These are phyloP conservation scores for Aureobasidium pullulans DNA, from an alignment of 2,329 filamentous ascomycete genomes.

Conservation along the genomic window DNA sequence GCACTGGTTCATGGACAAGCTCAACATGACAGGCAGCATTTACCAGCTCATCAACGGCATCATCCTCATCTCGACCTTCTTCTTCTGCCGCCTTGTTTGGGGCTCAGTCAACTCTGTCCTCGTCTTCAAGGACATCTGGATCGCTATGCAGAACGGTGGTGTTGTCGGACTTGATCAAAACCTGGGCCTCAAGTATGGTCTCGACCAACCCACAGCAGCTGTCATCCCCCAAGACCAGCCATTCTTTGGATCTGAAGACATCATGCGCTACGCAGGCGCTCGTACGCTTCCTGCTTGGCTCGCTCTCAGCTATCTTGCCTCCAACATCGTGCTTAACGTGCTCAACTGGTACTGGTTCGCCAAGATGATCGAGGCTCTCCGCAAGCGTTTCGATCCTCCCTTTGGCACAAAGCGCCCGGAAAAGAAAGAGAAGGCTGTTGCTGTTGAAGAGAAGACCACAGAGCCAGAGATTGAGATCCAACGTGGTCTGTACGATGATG, in stretches of 20 bases:
- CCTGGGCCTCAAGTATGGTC: slow-evolving; percentile 12
- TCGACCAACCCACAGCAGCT: slow-evolving; percentile 4
- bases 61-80: slow-evolving; percentile 64
- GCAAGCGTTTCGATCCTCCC: slow-evolving; percentile 64
- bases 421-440: slow-evolving; percentile 18
- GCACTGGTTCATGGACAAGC: slow-evolving; percentile 89
- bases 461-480: slow-evolving; percentile 18
- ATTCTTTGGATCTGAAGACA: slow-evolving; percentile 25
- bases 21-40: slow-evolving; percentile 67
- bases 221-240: slow-evolving; percentile 2
- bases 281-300: slow-evolving; percentile 60
- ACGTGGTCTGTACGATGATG: slow-evolving; percentile 21
- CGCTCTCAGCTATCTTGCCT: slow-evolving; percentile 57
- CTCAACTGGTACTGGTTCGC: slow-evolving; percentile 82
- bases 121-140: slow-evolving; percentile 64
- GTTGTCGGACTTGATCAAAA: slow-evolving; percentile 10
- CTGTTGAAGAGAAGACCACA: slow-evolving; percentile 18
- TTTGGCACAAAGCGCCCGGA: slow-evolving; percentile 35
- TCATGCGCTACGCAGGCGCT: slow-evolving; percentile 42
- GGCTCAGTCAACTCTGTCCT: slow-evolving; percentile 60
- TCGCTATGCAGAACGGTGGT: slow-evolving; percentile 29
- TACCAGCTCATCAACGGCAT: slow-evolving; percentile 73
- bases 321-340: slow-evolving; percentile 64
- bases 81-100: slow-evolving; percentile 68
- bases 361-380: slow-evolving; percentile 76